Conservation (phyloP, 176 grass and related monocot genomes). For the Carex parvula region DNA sequence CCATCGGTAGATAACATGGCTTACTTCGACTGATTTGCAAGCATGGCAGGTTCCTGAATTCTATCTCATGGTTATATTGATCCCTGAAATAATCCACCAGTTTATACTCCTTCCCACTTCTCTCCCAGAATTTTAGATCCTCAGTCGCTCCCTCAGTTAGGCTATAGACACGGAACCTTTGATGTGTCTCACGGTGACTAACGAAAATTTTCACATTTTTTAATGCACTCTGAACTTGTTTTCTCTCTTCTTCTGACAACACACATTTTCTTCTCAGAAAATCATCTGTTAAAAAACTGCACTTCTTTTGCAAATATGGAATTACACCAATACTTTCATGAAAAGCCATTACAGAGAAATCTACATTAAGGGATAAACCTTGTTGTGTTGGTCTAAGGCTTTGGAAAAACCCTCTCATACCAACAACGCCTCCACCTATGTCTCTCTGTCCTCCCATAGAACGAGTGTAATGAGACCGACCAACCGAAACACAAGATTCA, state of each 20-base stretch:
- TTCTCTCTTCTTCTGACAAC: conserved; percentile 61
- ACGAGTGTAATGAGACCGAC: conserved; percentile 66
- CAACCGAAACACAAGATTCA: conserved; percentile 61
- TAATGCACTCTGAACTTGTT: conserved; percentile 70
- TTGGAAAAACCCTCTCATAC: conserved; percentile 83
- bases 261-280: conserved; percentile 48
- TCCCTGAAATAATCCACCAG: conserved; percentile 87
- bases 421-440: conserved; percentile 77
- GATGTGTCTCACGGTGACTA: conserved; percentile 77
- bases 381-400: conserved; percentile 79
- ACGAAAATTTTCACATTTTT: conserved; percentile 85
- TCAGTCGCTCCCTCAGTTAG: conserved; percentile 72
- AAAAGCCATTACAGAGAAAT: conserved; percentile 78
- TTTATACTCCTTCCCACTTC: conserved; percentile 65
- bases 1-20: conserved; percentile 91
- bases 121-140: conserved; percentile 83
- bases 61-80: conserved; percentile 92
- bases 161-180: conserved; percentile 75
- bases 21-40: conserved; percentile 92
- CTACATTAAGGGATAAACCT: conserved; percentile 92
- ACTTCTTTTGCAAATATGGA: conserved; percentile 81
- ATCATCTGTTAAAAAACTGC: conserved; percentile 70
- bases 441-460: conserved; percentile 63
- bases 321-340: conserved; percentile 82
- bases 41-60: conserved; percentile 92